Percentiles rank a stretch among this genome's conserved stretches.
Evolutionary conservation across 306 rosid genomes (phyloP).

Genomic region (Trifolium pratense): DNA sequence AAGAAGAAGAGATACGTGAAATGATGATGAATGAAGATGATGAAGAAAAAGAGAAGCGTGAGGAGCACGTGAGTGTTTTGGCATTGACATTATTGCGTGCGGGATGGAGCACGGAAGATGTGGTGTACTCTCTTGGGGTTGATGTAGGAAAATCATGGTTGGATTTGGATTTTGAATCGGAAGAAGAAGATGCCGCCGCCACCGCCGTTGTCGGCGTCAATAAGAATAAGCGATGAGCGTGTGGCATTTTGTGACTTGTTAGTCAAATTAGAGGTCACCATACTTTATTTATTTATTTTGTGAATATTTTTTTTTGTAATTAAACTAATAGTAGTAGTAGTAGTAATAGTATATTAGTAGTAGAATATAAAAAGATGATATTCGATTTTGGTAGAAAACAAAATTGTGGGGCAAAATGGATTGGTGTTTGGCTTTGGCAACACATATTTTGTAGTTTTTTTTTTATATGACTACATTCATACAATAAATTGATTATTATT

Average conservation of each 20-base stretch:
- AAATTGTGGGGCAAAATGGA: not conserved
- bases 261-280: not conserved
- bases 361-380: not conserved
- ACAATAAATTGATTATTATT: not conserved
- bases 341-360: too few relatives aligned
- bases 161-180: conserved; percentile 19
- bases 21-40: conserved; percentile 72
- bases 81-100: conserved; percentile 64
- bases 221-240: too few relatives aligned
- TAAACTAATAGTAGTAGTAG: too few relatives aligned
- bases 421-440: not conserved
- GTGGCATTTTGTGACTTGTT: too few relatives aligned
- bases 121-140: conserved; percentile 66
- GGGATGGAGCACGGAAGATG: conserved; percentile 90
- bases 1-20: conserved; percentile 77
- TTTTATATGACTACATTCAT: not conserved
- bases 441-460: not conserved
- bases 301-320: too few relatives aligned
- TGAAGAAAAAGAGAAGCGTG: not conserved
- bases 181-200: too few relatives aligned
- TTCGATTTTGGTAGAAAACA: not conserved
- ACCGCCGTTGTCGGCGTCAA: not conserved
- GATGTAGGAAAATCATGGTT: conserved; percentile 35
- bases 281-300: not conserved
- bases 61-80: conserved; percentile 52